Evolutionary conservation across 257 asterid species (phyloP).

Genomic region (Petrea volubilis): DNA sequence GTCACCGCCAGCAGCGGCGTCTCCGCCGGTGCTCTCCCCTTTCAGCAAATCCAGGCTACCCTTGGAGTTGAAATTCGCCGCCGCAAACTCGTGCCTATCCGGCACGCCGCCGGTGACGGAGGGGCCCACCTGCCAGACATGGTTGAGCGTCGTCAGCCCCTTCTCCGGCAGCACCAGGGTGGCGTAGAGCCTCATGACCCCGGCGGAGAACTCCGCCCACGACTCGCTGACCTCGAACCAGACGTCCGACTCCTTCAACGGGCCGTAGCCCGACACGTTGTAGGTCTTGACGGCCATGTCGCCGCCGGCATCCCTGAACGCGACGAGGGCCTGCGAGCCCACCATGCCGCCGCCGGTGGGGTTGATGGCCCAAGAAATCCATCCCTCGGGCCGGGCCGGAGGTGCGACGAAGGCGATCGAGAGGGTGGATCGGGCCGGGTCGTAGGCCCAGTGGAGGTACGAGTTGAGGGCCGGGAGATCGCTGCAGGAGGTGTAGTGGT

Average conservation of each 20-base stretch:
- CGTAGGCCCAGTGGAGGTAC: slow-evolving; percentile 57
- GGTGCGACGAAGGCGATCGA: slow-evolving; percentile 63
- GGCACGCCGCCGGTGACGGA: slow-evolving; percentile 43
- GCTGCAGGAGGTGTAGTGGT: slow-evolving; percentile 42
- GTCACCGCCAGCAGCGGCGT: slow-evolving; percentile 31
- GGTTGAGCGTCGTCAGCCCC: slow-evolving; percentile 45
- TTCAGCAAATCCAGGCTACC: slow-evolving; percentile 45
- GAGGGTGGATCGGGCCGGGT: slow-evolving; percentile 37
- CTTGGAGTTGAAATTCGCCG: slow-evolving; percentile 42
- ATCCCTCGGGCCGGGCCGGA: slow-evolving; percentile 49
- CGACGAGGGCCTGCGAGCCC: slow-evolving; percentile 63
- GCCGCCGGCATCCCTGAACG: slow-evolving; percentile 39
- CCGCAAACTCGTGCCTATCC: slow-evolving; percentile 33
- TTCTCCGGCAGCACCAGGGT: slow-evolving; percentile 57
- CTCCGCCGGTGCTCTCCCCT: slow-evolving; percentile 38
- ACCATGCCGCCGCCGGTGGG: slow-evolving; percentile 59
- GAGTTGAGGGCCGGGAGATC: slow-evolving; percentile 52
- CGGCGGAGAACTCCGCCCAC: slow-evolving; percentile 34
- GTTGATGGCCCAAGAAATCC: slow-evolving; percentile 80
- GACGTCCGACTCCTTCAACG: slow-evolving; percentile 36
- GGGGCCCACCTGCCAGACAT: slow-evolving; percentile 68
- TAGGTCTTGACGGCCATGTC: slow-evolving; percentile 39
- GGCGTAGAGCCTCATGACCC: slow-evolving; percentile 52
- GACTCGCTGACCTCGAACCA: slow-evolving; percentile 52
- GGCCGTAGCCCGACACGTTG: slow-evolving; percentile 41